These are phyloP conservation scores for Acanthamoeba triangularis DNA, from an alignment of 208 protist species.

Conservation along the genomic window DNA sequence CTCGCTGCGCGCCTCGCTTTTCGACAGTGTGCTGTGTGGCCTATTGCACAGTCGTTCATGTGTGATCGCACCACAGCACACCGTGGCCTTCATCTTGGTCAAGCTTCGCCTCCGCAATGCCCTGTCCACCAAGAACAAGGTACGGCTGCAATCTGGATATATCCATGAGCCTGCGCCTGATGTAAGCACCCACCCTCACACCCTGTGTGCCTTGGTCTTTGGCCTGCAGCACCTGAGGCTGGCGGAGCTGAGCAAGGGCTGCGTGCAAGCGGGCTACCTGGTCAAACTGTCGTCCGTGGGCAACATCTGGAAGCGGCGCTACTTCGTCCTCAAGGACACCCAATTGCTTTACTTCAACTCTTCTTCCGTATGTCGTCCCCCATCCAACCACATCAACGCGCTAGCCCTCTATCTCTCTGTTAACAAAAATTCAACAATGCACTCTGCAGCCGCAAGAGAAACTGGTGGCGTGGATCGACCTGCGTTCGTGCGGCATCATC, in stretches of 20 bases:
- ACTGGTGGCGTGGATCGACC: conserved; percentile 58
- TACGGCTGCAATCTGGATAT: background rate
- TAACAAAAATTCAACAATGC: background rate
- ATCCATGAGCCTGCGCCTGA: background rate
- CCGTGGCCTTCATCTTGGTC: conserved; percentile 31
- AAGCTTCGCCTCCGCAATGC: conserved; percentile 46
- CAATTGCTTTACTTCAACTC: conserved; percentile 67
- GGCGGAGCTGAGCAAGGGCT: background rate
- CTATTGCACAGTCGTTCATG: background rate
- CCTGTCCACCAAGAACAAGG: background rate
- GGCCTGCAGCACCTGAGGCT: background rate
- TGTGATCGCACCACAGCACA: background rate
- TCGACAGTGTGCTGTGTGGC: background rate
- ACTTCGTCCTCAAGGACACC: conserved; percentile 71
- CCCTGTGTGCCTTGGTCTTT: no score
- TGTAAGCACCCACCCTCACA: no score
- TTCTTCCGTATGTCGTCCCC: background rate
- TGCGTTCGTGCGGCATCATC: conserved; percentile 38
- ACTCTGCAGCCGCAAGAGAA: conserved; percentile 22
- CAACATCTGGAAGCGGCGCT: conserved; percentile 63
- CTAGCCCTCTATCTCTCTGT: background rate
- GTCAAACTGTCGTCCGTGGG: conserved; percentile 45
- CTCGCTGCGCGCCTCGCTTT: background rate
- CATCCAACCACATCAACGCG: background rate
- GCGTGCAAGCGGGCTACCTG: conserved; percentile 40